These are phyloP conservation scores for Paecilomyces variotii DNA, from an alignment of 2,329 filamentous ascomycete species.

Conservation along the genomic window DNA sequence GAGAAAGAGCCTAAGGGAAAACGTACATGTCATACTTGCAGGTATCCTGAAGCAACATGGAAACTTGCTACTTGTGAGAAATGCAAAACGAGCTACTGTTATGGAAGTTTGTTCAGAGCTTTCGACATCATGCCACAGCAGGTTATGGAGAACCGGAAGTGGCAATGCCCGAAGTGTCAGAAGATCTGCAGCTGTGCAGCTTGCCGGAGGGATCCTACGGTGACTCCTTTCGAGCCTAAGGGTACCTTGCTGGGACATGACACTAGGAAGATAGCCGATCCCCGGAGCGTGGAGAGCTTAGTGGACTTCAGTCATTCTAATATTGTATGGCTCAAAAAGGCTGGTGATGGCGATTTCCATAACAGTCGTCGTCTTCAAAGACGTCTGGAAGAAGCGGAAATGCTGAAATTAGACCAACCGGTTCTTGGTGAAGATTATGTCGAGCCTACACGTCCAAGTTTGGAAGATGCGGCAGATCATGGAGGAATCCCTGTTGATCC, in stretches of 20 bases:
- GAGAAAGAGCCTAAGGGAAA: conserved; percentile 44
- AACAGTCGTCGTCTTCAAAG: conserved; percentile 40
- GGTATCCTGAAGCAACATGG: conserved; percentile 70
- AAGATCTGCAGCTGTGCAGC: conserved; percentile 79
- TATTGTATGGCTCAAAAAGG: conserved; percentile 66
- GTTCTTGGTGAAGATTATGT: conserved; percentile 38
- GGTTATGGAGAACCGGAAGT: conserved; percentile 70
- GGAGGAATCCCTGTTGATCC: conserved; percentile 37
- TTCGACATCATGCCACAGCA: conserved; percentile 83
- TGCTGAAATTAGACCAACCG: conserved; percentile 40
- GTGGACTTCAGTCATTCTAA: conserved; percentile 91
- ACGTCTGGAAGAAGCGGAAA: conserved; percentile 47
- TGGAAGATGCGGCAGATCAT: conserved; percentile 10
- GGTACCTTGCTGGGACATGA: conserved; percentile 85
- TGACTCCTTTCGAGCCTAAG: conserved; percentile 74
- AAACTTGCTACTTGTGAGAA: conserved; percentile 73
- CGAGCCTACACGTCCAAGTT: conserved; percentile 22
- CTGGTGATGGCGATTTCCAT: conserved; percentile 40
- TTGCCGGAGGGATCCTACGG: conserved; percentile 63
- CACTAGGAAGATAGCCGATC: conserved; percentile 81
- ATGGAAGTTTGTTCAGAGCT: conserved; percentile 82
- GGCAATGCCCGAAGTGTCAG: conserved; percentile 82
- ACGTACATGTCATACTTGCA: conserved; percentile 72
- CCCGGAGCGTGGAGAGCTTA: conserved; percentile 78
- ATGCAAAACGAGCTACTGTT: conserved; percentile 77